A percentile compares a stretch with the other conserved stretches of the same genome.
Evolutionary conservation across 768 basidiomycete genomes (phyloP).

Genomic region (Leccinum uliginosum): DNA sequence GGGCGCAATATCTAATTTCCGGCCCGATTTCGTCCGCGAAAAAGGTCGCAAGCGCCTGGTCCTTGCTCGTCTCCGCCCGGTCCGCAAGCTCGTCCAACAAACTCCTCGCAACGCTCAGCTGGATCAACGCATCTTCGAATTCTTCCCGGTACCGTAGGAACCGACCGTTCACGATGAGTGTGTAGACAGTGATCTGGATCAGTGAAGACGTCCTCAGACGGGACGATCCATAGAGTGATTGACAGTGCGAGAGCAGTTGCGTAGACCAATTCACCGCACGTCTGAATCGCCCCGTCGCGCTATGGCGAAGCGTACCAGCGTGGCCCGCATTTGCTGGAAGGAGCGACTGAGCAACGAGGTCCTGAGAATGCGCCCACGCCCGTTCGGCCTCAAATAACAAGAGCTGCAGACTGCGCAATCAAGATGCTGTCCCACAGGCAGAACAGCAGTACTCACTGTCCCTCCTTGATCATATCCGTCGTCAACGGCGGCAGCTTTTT

Average conservation of each 20-base stretch:
- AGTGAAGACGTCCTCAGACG: slow-evolving; percentile 56
- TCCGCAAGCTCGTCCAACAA: slow-evolving; percentile 66
- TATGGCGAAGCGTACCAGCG: slow-evolving; percentile 60
- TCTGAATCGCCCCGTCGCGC: slow-evolving; percentile 75
- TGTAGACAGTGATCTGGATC: slow-evolving; percentile 73
- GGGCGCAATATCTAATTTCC: slow-evolving; percentile 89
- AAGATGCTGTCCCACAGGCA: slow-evolving; percentile 3
- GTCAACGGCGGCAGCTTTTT: slow-evolving; percentile 72
- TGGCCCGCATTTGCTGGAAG: slow-evolving; percentile 47
- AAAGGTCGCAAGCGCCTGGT: slow-evolving; percentile 81
- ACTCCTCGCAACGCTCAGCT: slow-evolving; percentile 73
- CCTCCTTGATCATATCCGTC: slow-evolving; percentile 70
- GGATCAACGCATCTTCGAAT: slow-evolving; percentile 69
- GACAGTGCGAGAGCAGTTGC: slow-evolving; percentile 69
- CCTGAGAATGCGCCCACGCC: slow-evolving; percentile 87
- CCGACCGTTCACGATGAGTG: slow-evolving; percentile 77
- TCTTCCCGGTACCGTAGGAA: slow-evolving; percentile 74
- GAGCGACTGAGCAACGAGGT: slow-evolving; percentile 53
- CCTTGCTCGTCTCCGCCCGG: slow-evolving; percentile 64
- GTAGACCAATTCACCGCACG: slow-evolving; percentile 77
- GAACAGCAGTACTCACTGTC: slow-evolving; percentile 56
- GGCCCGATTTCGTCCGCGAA: slow-evolving; percentile 87
- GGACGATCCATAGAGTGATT: slow-evolving; percentile 50
- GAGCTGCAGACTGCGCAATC: slow-evolving; percentile 61
- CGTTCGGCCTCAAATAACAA: slow-evolving; percentile 89